These are phyloP conservation scores for Luffa acutangula DNA, from an alignment of 306 rosid genomes.

Conservation along the genomic window DNA sequence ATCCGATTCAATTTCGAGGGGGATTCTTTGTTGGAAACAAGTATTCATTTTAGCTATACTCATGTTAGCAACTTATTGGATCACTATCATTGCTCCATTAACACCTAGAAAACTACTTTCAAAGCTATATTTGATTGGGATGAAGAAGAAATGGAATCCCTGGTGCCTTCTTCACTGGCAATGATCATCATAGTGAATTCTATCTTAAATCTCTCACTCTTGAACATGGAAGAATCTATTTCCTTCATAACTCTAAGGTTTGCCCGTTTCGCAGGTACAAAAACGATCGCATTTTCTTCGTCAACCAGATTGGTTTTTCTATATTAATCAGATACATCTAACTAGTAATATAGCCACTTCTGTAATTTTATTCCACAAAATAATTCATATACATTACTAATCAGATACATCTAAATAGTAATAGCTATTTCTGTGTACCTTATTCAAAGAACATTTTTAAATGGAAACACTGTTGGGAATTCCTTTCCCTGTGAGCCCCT, in stretches of 20 bases:
- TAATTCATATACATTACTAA: background rate
- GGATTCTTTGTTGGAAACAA: too few species aligned
- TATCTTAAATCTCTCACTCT: slow-evolving; percentile 48
- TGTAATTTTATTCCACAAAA: background rate
- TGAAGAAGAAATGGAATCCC: slow-evolving; percentile 34
- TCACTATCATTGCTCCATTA: slow-evolving; percentile 26
- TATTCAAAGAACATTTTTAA: slow-evolving; percentile 10
- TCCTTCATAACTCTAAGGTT: slow-evolving; percentile 62
- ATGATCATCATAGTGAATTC: slow-evolving; percentile 38
- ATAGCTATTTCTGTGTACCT: background rate
- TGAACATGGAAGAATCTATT: slow-evolving; percentile 33
- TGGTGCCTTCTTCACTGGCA: slow-evolving; percentile 41
- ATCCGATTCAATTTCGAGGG: too few species aligned
- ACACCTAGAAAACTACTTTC: slow-evolving; percentile 32
- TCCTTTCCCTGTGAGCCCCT: slow-evolving; percentile 66
- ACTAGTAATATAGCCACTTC: too few species aligned
- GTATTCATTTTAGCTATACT: too few species aligned
- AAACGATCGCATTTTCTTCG: slow-evolving; percentile 44
- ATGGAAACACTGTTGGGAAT: slow-evolving; percentile 82
- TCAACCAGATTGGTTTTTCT: slow-evolving; percentile 32
- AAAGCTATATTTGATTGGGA: slow-evolving; percentile 40
- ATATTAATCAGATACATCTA: too few species aligned
- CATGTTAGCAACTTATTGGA: too few species aligned
- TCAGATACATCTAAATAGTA: background rate
- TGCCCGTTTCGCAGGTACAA: slow-evolving; percentile 25